A percentile compares a stretch with the other conserved stretches of the same genome.
Conservation (phyloP, 495 filamentous ascomycete species). For the Lophiostoma macrostomum region DNA sequence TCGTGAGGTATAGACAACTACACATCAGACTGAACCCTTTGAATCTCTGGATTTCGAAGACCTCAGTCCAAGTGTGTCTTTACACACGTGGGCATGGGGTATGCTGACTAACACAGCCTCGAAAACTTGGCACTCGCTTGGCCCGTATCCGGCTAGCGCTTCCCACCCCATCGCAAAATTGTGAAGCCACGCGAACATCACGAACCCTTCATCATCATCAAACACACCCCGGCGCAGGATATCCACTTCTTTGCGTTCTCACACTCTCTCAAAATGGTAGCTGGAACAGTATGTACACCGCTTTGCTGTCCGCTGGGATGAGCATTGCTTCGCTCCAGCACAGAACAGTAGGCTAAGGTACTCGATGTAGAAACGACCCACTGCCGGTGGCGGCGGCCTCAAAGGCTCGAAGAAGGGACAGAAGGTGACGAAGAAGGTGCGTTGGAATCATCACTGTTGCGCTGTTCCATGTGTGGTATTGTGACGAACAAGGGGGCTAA, state of each 20-base stretch:
- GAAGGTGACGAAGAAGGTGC: constrained; percentile 69
- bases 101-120: too few relatives aligned
- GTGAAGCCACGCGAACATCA: too few relatives aligned
- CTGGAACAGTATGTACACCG: constrained; percentile 75
- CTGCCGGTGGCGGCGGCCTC: too few relatives aligned
- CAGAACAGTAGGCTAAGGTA: constrained; percentile 96
- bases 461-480: background rate
- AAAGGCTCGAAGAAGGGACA: constrained; percentile 63
- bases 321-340: constrained; percentile 24
- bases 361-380: constrained; percentile 54
- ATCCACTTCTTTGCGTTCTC: constrained; percentile 64
- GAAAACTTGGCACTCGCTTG: constrained; percentile 13
- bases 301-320: constrained; percentile 72
- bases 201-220: too few relatives aligned
- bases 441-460: constrained; percentile 1
- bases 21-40: too few relatives aligned
- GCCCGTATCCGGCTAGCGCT: constrained; percentile 5
- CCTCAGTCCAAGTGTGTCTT: too few relatives aligned
- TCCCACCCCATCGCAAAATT: constrained; percentile 16
- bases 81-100: too few relatives aligned
- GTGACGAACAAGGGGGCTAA: background rate
- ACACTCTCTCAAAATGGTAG: constrained; percentile 53
- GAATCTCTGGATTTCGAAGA: too few relatives aligned
- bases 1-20: too few relatives aligned
- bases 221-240: constrained; percentile 47